A percentile compares a stretch with the other conserved stretches of the same genome.
phyloP scores from a whole-genome alignment of 192 early-diverging fungal genomes.

The Phycomyces blakesleeanus region DNA sequence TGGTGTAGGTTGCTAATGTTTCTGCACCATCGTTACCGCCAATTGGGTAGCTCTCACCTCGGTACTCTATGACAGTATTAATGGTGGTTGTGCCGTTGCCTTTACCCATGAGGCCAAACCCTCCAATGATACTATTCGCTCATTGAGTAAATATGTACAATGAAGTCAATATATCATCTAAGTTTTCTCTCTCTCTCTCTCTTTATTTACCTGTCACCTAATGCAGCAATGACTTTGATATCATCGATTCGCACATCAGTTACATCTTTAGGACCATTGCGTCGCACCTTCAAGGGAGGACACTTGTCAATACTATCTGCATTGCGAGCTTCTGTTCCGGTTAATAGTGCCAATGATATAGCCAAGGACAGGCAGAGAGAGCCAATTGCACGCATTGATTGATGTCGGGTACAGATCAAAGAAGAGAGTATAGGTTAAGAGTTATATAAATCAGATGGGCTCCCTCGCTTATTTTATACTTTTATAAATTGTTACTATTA shows the following conservation, averaged over 20 bases:
- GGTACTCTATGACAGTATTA: conserved; percentile 36
- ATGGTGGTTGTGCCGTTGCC: conserved; percentile 18
- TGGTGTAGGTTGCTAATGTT: conserved; percentile 43
- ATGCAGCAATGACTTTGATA: conserved; percentile 48
- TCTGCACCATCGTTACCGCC: conserved; percentile 45
- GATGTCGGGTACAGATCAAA: too few species aligned
- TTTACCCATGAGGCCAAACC: conserved; percentile 41
- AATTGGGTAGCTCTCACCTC: conserved; percentile 47
- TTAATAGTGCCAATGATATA: too few species aligned
- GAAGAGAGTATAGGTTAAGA: too few species aligned
- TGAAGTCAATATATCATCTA: not conserved
- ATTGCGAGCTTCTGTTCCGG: not conserved
- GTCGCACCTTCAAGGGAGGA: conserved; percentile 38
- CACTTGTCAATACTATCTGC: conserved; percentile 28
- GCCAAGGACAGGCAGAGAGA: too few species aligned
- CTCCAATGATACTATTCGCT: conserved; percentile 46
- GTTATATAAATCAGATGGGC: too few species aligned
- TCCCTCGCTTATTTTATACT: too few species aligned
- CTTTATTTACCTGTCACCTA: conserved; percentile 45
- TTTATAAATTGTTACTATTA: too few species aligned
- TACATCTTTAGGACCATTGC: conserved; percentile 25
- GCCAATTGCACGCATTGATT: too few species aligned
- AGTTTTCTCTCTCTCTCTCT: not conserved
- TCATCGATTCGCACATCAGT: conserved; percentile 54
- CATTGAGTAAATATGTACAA: not conserved